These are phyloP conservation scores for Trichoderma atroviride DNA, from an alignment of 2,329 filamentous ascomycete species.

Conservation along the genomic window DNA sequence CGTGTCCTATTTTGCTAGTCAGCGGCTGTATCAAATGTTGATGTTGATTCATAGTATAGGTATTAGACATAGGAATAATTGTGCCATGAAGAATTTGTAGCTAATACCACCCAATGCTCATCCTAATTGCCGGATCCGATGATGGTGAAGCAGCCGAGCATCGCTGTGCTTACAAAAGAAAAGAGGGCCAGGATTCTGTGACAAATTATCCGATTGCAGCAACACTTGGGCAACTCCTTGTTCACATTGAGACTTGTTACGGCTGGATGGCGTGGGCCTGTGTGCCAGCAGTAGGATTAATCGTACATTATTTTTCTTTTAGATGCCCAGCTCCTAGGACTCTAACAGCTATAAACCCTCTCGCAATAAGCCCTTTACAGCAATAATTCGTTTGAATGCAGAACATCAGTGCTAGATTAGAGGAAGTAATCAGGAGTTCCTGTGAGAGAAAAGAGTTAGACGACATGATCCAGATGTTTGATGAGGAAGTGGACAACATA, in stretches of 20 bases:
- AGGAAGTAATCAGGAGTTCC: conserved; percentile 98
- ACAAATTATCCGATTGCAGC: neutral
- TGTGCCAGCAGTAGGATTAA: conserved; percentile 33
- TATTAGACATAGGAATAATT: neutral
- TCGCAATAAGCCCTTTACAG: conserved; percentile 29
- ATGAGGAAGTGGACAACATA: conserved; percentile 44
- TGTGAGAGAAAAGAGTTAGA: conserved; percentile 37
- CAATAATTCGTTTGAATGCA: conserved; percentile 32
- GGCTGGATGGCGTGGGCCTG: conserved; percentile 27
- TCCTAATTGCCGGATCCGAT: neutral
- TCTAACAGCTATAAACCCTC: conserved; percentile 30
- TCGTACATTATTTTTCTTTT: conserved; percentile 36
- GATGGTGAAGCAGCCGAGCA: neutral
- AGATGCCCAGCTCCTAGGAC: conserved; percentile 30
- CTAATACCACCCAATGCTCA: neutral
- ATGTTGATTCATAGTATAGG: neutral
- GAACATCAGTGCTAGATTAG: conserved; percentile 51
- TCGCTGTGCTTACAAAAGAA: neutral
- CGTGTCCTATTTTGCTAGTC: neutral
- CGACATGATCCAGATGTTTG: conserved; percentile 10
- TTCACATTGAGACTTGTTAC: conserved; percentile 27
- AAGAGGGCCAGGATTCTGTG: neutral
- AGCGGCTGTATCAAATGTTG: neutral
- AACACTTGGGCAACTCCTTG: conserved; percentile 23
- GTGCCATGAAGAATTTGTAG: neutral